Evolutionary conservation across 345 rosid species (phyloP).

Genomic region (Geranium brycei): DNA sequence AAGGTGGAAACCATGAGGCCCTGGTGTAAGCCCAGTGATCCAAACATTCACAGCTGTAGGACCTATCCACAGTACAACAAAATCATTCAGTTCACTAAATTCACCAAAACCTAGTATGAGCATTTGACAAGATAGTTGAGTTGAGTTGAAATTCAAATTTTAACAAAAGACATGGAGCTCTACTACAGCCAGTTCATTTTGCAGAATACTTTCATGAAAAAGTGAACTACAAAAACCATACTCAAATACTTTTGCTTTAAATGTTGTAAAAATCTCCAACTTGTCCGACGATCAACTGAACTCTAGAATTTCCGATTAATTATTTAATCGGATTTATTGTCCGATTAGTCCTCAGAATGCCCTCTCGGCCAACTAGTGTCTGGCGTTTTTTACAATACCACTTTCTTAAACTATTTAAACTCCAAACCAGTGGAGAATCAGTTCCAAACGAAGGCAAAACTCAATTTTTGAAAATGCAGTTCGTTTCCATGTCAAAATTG

Average conservation of each 20-base stretch:
- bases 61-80: conserved; percentile 33
- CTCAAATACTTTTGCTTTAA: background rate
- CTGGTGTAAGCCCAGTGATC: conserved; percentile 75
- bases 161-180: background rate
- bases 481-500: too few species aligned
- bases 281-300: too few species aligned
- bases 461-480: too few species aligned
- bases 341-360: too few species aligned
- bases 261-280: background rate
- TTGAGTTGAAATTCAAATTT: background rate
- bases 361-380: too few species aligned
- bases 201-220: too few species aligned
- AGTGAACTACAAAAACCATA: background rate
- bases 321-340: too few species aligned
- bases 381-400: too few species aligned
- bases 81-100: background rate
- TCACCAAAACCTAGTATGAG: background rate
- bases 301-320: too few species aligned
- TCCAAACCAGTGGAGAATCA: too few species aligned
- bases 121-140: background rate
- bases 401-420: too few species aligned
- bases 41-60: conserved; percentile 83
- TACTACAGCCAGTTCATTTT: background rate
- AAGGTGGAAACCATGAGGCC: conserved; percentile 78
- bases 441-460: too few species aligned